These are phyloP conservation scores for Hypsizygus ulmarius DNA, from an alignment of 1,284 basidiomycete genomes.

Conservation along the genomic window DNA sequence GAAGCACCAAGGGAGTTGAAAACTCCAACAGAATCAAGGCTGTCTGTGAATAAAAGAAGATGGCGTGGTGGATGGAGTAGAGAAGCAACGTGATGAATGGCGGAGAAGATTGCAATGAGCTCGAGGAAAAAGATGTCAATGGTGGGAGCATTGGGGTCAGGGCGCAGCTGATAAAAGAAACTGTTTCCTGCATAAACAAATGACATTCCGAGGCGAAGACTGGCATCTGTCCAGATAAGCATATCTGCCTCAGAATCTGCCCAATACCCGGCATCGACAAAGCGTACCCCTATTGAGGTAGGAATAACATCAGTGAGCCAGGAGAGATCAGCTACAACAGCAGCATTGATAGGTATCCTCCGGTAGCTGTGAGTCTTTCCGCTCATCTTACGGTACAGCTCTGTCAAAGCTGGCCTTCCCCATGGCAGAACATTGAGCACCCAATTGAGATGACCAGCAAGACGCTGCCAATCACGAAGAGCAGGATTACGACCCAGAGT, in stretches of 20 bases:
- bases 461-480: slow-evolving; percentile 16
- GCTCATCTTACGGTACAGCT: slow-evolving; percentile 24
- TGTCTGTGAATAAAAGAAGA: slow-evolving; percentile 14
- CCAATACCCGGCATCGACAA: slow-evolving; percentile 20
- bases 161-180: slow-evolving; percentile 11
- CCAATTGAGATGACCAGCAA: slow-evolving; percentile 24
- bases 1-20: background rate
- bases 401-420: slow-evolving; percentile 20
- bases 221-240: slow-evolving; percentile 19
- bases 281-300: slow-evolving; percentile 14
- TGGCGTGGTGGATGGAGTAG: slow-evolving; percentile 10
- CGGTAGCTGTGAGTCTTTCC: slow-evolving; percentile 14
- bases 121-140: slow-evolving; percentile 23
- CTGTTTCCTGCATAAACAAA: slow-evolving; percentile 16
- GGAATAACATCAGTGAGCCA: slow-evolving; percentile 16
- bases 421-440: slow-evolving; percentile 23
- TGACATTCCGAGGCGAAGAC: slow-evolving; percentile 10
- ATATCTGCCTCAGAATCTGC: slow-evolving; percentile 12
- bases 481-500: slow-evolving; percentile 6
- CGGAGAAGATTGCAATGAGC: slow-evolving; percentile 15
- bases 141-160: background rate
- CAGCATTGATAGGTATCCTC: slow-evolving; percentile 16
- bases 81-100: slow-evolving; percentile 3
- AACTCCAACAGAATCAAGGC: slow-evolving; percentile 3
- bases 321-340: slow-evolving; percentile 14